Conservation (phyloP, 352 stramenopile genomes). For the Phytophthora kernoviae region DNA sequence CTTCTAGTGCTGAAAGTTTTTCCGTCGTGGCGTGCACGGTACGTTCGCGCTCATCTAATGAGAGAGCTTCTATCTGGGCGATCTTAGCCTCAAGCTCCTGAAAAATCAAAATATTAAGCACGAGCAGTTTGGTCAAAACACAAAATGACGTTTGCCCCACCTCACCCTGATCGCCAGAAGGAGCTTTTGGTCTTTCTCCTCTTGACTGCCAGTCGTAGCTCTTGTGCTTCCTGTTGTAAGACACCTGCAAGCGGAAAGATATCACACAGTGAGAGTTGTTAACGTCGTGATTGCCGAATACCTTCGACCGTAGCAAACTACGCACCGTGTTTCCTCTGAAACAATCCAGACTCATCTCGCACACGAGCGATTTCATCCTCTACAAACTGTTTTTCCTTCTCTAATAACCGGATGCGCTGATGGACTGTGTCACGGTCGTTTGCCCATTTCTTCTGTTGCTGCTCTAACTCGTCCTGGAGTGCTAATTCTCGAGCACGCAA, state of each 20-base stretch:
- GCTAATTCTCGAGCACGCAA: conserved; percentile 54
- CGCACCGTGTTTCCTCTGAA: conserved; percentile 45
- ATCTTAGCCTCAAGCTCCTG: conserved; percentile 53
- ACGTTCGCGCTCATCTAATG: conserved; percentile 40
- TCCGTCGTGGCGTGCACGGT: conserved; percentile 25
- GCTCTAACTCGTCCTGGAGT: conserved; percentile 58
- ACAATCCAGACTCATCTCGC: conserved; percentile 19
- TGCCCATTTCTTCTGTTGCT: conserved; percentile 64
- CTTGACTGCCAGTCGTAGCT: conserved; percentile 10
- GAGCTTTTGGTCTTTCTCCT: conserved; percentile 29
- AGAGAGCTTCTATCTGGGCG: conserved; percentile 41
- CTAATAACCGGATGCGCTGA: conserved; percentile 53
- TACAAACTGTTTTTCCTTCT: conserved; percentile 59
- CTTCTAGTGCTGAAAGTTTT: conserved; percentile 43
- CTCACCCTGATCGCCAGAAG: conserved; percentile 19
- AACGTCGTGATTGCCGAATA: neutral
- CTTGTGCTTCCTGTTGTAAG: conserved; percentile 14
- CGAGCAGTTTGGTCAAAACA: neutral
- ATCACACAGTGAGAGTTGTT: neutral
- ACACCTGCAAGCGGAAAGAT: conserved; percentile 1
- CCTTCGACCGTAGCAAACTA: neutral
- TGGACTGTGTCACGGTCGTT: conserved; percentile 49
- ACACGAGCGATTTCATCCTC: conserved; percentile 38
- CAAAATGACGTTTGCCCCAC: neutral
- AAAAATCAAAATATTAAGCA: neutral